phyloP scores from a whole-genome alignment of 2,329 filamentous ascomycete genomes.

The Botrytis sinoallii region DNA sequence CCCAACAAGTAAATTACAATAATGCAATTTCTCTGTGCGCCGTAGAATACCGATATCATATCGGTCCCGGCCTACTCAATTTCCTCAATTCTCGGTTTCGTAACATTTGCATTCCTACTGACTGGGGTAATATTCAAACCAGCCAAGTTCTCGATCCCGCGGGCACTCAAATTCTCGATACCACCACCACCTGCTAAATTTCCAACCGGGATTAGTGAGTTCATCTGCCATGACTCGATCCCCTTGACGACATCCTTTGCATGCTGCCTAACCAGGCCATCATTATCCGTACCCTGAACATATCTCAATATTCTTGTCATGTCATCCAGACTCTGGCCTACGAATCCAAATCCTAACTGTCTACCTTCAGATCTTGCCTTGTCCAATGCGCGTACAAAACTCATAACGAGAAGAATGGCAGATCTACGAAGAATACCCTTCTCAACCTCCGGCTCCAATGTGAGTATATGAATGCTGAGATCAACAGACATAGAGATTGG shows the following conservation, averaged over 20 bases:
- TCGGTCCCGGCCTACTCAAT: slow-evolving; percentile 48
- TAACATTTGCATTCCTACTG: slow-evolving; percentile 8
- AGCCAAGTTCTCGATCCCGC: slow-evolving; percentile 40
- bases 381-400: slow-evolving; percentile 59
- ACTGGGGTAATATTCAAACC: slow-evolving; percentile 45
- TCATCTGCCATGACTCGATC: slow-evolving; percentile 59
- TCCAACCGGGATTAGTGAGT: slow-evolving; percentile 36
- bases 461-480: slow-evolving; percentile 59
- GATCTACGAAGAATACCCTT: slow-evolving; percentile 64
- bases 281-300: slow-evolving; percentile 62
- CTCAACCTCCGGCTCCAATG: slow-evolving; percentile 57
- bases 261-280: slow-evolving; percentile 66
- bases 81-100: slow-evolving; percentile 54
- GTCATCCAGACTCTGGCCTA: slow-evolving; percentile 55
- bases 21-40: not conserved
- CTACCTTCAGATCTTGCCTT: slow-evolving; percentile 47
- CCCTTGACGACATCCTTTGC: slow-evolving; percentile 65
- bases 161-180: slow-evolving; percentile 23
- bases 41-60: not conserved
- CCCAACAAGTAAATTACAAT: not conserved
- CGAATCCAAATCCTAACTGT: slow-evolving; percentile 53
- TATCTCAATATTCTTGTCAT: slow-evolving; percentile 62
- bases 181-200: slow-evolving; percentile 9
- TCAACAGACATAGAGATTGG: slow-evolving; percentile 58
- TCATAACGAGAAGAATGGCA: slow-evolving; percentile 61